Base-by-base conservation (phyloP, 805 yeast species). In the Lachancea thermotolerans region DNA sequence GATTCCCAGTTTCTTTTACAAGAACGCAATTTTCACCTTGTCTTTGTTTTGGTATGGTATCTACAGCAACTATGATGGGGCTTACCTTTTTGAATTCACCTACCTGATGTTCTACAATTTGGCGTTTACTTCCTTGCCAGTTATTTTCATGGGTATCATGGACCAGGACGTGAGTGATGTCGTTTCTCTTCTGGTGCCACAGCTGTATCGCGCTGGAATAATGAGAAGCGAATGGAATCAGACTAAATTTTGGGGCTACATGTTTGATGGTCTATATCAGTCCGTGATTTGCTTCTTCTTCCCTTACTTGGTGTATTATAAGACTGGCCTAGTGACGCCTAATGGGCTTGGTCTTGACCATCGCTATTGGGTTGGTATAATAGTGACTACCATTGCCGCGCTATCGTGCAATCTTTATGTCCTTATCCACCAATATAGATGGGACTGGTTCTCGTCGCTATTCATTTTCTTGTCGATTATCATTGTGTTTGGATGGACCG, bases 21-120 rank as follows among this genome's bases (percentile, higher is more conserved):
- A 85, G 63, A 85, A 85, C 60, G 85, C 82, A 44, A 78, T 81
- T 50, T 85, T 83, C 69, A 77, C 87, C 0, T 60, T 84, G 53
- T 79, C 93, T 0, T 69, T 82, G 51, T 85, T 84, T 62, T 85
- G 93, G 91, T 85, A 77, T 59, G 90, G 91, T 58, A 74, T 84
- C 46, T 83, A 71, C 68, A 75, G 72, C 59, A 70, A 84, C 60
- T 85, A 81, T 59, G 95, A 85, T 67, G 95, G 95, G 21, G 70
- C 90, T 1, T 85, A 85, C 55, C 67, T 85, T 50, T 82, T 77
- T 56, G 93, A 85, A 70, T 85, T 74, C 67, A 85, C 95, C 17
- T 83, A 76, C 57, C 68, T 85, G 70, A 84, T 79, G 82, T 84
- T 85, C 60, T 85, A 83, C 66, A 85, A 81, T 58, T 75, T 85